These are phyloP conservation scores for Phellopilus nigrolimitatus DNA, from an alignment of 1,284 basidiomycete genomes.

Conservation along the genomic window DNA sequence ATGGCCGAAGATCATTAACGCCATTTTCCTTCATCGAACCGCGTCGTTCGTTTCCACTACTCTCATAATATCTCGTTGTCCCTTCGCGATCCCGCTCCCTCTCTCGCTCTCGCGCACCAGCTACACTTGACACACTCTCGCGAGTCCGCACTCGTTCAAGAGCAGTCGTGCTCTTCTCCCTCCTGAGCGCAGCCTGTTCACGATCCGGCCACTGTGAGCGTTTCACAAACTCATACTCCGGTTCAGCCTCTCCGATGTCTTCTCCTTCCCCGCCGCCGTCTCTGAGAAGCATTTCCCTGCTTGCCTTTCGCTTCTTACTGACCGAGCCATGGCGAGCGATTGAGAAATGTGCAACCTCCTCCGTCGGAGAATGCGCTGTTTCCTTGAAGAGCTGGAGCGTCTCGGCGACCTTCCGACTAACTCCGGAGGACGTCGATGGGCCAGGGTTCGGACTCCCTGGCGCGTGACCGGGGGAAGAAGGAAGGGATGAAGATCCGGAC, in stretches of 20 bases:
- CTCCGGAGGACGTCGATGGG: constrained; percentile 37
- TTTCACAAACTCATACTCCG: constrained; percentile 74
- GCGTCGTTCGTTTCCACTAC: constrained; percentile 33
- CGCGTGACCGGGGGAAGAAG: constrained; percentile 15
- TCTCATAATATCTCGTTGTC: neutral
- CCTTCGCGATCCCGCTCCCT: constrained; percentile 1
- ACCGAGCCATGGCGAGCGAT: constrained; percentile 1
- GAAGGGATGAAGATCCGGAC: constrained; percentile 20
- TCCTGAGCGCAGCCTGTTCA: constrained; percentile 52
- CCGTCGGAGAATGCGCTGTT: constrained; percentile 44
- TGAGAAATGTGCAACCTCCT: constrained; percentile 34
- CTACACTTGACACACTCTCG: constrained; percentile 33
- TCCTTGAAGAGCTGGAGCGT: constrained; percentile 77
- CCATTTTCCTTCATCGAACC: constrained; percentile 37
- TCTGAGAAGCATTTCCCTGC: constrained; percentile 30
- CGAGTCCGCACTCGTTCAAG: constrained; percentile 50
- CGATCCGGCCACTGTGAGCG: constrained; percentile 78
- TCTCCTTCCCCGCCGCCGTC: constrained; percentile 32
- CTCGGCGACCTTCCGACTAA: constrained; percentile 75
- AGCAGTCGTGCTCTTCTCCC: constrained; percentile 58
- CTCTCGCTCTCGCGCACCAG: neutral
- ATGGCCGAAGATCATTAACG: constrained; percentile 42
- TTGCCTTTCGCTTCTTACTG: constrained; percentile 9
- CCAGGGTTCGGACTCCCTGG: constrained; percentile 15
- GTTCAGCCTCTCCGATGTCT: constrained; percentile 41